A percentile compares a stretch with the other conserved stretches of the same genome.
phyloP scores from a whole-genome alignment of 805 yeast species.

The Wickerhamiella nectarea region DNA sequence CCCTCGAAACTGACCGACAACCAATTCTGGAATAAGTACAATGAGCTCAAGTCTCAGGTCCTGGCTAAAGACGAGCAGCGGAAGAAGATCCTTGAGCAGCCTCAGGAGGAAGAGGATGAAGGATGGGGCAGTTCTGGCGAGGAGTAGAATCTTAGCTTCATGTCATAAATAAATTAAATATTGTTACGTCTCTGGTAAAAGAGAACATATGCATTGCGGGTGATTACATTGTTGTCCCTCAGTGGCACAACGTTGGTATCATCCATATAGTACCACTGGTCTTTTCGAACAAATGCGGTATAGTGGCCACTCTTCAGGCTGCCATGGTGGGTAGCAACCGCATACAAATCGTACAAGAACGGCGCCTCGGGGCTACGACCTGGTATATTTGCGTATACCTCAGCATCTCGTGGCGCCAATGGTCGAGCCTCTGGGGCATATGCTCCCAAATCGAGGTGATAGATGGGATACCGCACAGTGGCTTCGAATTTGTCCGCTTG shows the following conservation, averaged over 20 bases:
- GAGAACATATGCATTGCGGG: constrained; percentile 68
- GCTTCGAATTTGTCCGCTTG: constrained; percentile 33
- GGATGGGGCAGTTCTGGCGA: constrained; percentile 31
- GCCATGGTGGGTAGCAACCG: constrained; percentile 77
- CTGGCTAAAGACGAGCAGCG: constrained; percentile 51
- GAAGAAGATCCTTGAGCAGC: constrained; percentile 41
- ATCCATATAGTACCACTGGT: constrained; percentile 75
- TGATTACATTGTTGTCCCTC: constrained; percentile 39
- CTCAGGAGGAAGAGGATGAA: constrained; percentile 29
- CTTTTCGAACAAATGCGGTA: constrained; percentile 64
- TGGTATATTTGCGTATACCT: constrained; percentile 39
- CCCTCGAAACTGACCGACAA: constrained; percentile 47
- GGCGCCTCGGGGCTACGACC: constrained; percentile 66
- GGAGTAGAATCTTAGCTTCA: neutral
- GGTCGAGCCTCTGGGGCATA: constrained; percentile 41
- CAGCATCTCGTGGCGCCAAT: constrained; percentile 26
- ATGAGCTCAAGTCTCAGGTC: constrained; percentile 38
- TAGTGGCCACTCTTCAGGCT: constrained; percentile 79
- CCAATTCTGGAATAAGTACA: constrained; percentile 66
- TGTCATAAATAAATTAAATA: constrained; percentile 10
- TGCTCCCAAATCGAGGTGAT: constrained; percentile 45
- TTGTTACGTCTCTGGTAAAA: constrained; percentile 42
- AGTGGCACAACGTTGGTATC: constrained; percentile 52
- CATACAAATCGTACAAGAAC: constrained; percentile 60
- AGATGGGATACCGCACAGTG: constrained; percentile 53